Percentiles rank a stretch among this genome's conserved stretches.
Evolutionary conservation across 2,329 filamentous ascomycete genomes (phyloP).

Genomic region (Hymenoscyphus linearis): DNA sequence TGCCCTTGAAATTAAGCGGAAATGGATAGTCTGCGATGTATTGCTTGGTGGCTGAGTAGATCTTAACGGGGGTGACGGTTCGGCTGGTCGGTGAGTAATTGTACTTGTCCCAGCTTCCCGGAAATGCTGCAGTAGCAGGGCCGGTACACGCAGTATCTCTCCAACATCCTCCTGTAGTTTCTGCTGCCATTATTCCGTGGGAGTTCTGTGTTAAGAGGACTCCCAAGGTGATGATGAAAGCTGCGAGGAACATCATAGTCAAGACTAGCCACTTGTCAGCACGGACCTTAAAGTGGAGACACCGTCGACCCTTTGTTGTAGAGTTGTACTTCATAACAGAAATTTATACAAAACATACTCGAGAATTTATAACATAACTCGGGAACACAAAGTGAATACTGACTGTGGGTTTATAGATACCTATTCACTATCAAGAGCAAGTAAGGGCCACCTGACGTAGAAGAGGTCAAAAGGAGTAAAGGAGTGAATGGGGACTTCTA

Average conservation of each 20-base stretch:
- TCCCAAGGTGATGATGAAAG: slow-evolving; percentile 5
- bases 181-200: neutral
- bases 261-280: slow-evolving; percentile 8
- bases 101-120: slow-evolving; percentile 52
- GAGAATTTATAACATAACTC: slow-evolving; percentile 1
- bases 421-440: neutral
- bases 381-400: neutral
- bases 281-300: neutral
- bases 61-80: slow-evolving; percentile 39
- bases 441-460: neutral
- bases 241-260: slow-evolving; percentile 5
- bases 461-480: slow-evolving; percentile 2
- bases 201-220: slow-evolving; percentile 4
- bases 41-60: slow-evolving; percentile 32
- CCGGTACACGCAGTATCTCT: slow-evolving; percentile 48
- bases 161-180: slow-evolving; percentile 43
- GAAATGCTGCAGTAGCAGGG: slow-evolving; percentile 44
- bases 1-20: slow-evolving; percentile 25
- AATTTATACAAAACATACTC: neutral
- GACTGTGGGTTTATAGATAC: neutral
- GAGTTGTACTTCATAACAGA: neutral
- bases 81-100: slow-evolving; percentile 51
- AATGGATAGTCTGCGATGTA: slow-evolving; percentile 30
- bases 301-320: slow-evolving; percentile 1
- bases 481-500: neutral